phyloP scores from a whole-genome alignment of 2,329 filamentous ascomycete genomes.

The Cytospora leucostoma region DNA sequence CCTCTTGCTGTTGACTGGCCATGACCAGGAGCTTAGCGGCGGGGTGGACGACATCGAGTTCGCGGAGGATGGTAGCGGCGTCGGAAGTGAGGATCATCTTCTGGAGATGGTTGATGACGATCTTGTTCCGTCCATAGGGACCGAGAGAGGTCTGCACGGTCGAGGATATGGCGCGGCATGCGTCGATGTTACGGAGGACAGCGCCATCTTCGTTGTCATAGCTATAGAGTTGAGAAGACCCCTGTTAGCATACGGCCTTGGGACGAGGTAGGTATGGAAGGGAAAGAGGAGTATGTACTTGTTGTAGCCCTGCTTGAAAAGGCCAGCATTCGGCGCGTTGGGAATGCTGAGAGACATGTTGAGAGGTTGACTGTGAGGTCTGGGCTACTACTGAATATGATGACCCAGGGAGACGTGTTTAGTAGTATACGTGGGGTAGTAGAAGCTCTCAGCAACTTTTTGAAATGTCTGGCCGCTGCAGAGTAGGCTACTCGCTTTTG shows the following conservation, averaged over 20 bases:
- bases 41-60: constrained; percentile 97
- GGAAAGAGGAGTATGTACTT: constrained; percentile 62
- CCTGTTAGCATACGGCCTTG: constrained; percentile 19
- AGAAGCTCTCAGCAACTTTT: constrained; percentile 13
- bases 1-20: constrained; percentile 98
- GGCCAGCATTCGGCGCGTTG: constrained; percentile 84
- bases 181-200: constrained; percentile 97
- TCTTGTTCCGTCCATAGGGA: constrained; percentile 98
- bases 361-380: constrained; percentile 25
- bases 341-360: constrained; percentile 95
- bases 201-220: constrained; percentile 99
- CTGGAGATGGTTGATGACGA: constrained; percentile 99
- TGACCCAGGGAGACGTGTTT: constrained; percentile 20
- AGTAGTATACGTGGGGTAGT: constrained; percentile 22
- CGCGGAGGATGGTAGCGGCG: constrained; percentile 93
- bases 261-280: constrained; percentile 22
- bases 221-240: constrained; percentile 52
- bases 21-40: constrained; percentile 97
- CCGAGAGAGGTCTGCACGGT: constrained; percentile 97
- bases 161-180: constrained; percentile 91
- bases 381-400: constrained; percentile 1
- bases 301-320: constrained; percentile 97
- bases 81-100: constrained; percentile 99
- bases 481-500: background rate
- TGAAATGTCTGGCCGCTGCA: constrained; percentile 20